These are phyloP conservation scores for Exophiala calicioides DNA, from an alignment of 2,329 filamentous ascomycete species.

Conservation along the genomic window DNA sequence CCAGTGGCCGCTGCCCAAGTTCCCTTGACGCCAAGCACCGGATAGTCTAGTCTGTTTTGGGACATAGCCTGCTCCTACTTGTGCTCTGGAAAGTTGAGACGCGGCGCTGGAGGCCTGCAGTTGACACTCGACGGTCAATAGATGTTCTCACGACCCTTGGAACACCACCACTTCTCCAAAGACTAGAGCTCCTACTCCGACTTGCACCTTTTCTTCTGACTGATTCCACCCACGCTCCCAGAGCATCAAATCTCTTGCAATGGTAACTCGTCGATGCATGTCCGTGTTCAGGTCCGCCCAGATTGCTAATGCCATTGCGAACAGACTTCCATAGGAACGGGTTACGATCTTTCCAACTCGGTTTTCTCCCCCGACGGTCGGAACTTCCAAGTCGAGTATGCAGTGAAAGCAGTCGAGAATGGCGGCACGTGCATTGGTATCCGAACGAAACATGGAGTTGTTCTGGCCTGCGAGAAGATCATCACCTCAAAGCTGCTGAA, in stretches of 20 bases:
- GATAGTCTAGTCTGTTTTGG: no score
- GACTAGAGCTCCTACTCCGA: no score
- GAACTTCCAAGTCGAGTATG: slow-evolving; percentile 98
- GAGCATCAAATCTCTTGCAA: slow-evolving; percentile 3
- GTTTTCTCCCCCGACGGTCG: slow-evolving; percentile 99
- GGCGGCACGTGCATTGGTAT: slow-evolving; percentile 96
- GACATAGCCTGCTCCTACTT: no score
- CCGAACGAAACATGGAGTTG: slow-evolving; percentile 93
- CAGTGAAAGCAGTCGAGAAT: slow-evolving; percentile 97
- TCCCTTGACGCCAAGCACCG: background rate
- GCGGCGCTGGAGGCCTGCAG: background rate
- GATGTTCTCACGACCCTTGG: background rate
- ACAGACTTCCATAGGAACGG: slow-evolving; percentile 98
- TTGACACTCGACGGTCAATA: no score
- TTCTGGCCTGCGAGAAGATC: slow-evolving; percentile 95
- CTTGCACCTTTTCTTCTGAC: no score
- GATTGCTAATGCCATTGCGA: slow-evolving; percentile 5
- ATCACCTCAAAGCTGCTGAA: slow-evolving; percentile 94
- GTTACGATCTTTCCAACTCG: slow-evolving; percentile 98
- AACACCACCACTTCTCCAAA: no score
- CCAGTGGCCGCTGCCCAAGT: slow-evolving; percentile 1
- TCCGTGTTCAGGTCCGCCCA: background rate
- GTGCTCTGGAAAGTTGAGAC: background rate
- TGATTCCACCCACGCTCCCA: no score
- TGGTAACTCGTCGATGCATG: no score